phyloP scores from a whole-genome alignment of 768 basidiomycete species.

The Russula olivacea region DNA sequence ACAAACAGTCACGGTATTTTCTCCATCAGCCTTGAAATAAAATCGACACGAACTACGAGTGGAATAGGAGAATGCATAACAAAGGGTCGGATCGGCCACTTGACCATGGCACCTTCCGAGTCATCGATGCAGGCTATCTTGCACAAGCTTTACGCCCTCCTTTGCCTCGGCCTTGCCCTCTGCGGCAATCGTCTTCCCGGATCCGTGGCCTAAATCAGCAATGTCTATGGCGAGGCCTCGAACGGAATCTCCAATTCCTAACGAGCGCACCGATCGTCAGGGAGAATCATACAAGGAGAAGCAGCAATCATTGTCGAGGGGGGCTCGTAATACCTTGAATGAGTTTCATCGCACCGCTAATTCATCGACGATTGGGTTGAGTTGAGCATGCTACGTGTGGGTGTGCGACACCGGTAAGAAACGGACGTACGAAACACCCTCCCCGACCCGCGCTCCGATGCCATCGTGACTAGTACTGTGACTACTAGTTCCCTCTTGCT shows the following conservation, averaged over 20 bases:
- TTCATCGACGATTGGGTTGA: too few relatives aligned
- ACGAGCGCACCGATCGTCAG: background rate
- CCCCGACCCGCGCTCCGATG: slow-evolving; percentile 2
- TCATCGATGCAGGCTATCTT: slow-evolving; percentile 2
- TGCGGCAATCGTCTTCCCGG: slow-evolving; percentile 6
- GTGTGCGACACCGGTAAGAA: background rate
- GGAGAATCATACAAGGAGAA: background rate
- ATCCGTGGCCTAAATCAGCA: slow-evolving; percentile 12
- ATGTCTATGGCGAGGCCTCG: slow-evolving; percentile 13
- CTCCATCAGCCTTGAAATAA: too few relatives aligned
- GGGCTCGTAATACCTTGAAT: slow-evolving; percentile 5
- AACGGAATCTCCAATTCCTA: slow-evolving; percentile 18
- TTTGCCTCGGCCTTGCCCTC: slow-evolving; percentile 8
- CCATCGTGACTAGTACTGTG: too few relatives aligned
- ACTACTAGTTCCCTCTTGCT: background rate
- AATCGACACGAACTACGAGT: background rate
- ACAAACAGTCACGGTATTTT: too few relatives aligned
- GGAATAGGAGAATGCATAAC: background rate
- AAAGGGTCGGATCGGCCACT: background rate
- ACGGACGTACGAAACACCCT: slow-evolving; percentile 12
- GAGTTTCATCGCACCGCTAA: slow-evolving; percentile 6
- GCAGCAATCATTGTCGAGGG: too few relatives aligned
- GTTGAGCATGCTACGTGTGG: background rate
- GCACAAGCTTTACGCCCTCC: slow-evolving; percentile 6
- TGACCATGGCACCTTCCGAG: background rate